Base-by-base conservation (phyloP, 345 rosid species). In the Rhizophora apiculata region DNA sequence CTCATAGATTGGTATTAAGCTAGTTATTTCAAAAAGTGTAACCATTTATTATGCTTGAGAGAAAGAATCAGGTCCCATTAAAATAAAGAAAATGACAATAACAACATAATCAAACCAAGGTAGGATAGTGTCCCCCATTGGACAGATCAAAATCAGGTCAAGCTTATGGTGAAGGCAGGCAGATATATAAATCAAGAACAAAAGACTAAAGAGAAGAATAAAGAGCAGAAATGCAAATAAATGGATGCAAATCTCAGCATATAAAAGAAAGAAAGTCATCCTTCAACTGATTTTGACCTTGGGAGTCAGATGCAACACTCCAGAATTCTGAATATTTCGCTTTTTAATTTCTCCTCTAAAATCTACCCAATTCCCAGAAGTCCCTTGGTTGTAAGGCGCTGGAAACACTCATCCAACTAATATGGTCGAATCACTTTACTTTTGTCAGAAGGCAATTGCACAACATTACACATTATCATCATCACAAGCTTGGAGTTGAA, bases 291-390 rank as follows among this genome's bases (percentile, higher is more conserved):
- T 2, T 20, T 39, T 48, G 62, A 90, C 98, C 93, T 89, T 91
- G 37, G 97, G 82, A 70, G 85, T 77, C 81, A 70, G 60, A 32
- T 87, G 85, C 78, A 94, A 77, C 62, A 91, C 89, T 24, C 96
- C 89, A 79, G 96, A 94, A 69, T 89, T 88, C 78, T 15, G 74
- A 73, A 91, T 37, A 79, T 82, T 86, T 78, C 65, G 84, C 64
- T 85, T 84, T 80, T 89, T 83, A 94, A 80, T 84, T 88, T 91
- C 73, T 86, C 89, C 82, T 85, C 92, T 63, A 94, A 79, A 72
- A 84, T 93, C 83, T 81, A 65, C 60, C 98, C 98, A 76, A 91
- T 89, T 70, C 97, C 98, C 16, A 96, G 96, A 73, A 93, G 97
- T 67, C 80, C 83, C 66, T 88, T 82, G 39, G 89, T 80, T 59